Evolutionary conservation across 331 rosid species (phyloP).

Genomic region (Pyrus hybrid): DNA sequence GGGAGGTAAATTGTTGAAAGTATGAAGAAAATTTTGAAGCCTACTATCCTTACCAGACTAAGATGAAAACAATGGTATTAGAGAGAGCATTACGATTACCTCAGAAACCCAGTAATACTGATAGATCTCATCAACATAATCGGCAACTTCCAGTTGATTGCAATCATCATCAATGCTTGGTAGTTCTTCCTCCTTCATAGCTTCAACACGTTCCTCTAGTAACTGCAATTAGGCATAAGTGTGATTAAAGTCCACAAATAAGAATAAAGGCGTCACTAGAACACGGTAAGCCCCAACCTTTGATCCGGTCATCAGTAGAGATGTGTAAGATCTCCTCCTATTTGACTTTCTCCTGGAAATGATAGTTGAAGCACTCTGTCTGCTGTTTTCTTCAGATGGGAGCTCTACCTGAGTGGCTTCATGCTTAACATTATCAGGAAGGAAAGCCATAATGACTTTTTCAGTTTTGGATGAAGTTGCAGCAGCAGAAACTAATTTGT

Average conservation of each 20-base stretch:
- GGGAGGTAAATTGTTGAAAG: too few relatives aligned
- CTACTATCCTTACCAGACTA: background rate
- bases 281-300: conserved; percentile 43
- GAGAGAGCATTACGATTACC: conserved; percentile 29
- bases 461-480: conserved; percentile 38
- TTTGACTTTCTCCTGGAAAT: conserved; percentile 34
- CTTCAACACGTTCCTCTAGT: conserved; percentile 43
- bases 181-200: conserved; percentile 33
- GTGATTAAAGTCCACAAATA: conserved; percentile 6
- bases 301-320: conserved; percentile 52
- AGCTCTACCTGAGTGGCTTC: conserved; percentile 24
- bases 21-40: too few relatives aligned
- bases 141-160: conserved; percentile 86
- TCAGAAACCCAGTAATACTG: conserved; percentile 75
- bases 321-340: conserved; percentile 72
- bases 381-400: conserved; percentile 34
- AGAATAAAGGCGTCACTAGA: background rate
- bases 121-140: conserved; percentile 75
- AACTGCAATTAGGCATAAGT: conserved; percentile 36
- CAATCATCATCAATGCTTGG: conserved; percentile 61
- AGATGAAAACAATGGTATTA: background rate
- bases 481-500: conserved; percentile 26
- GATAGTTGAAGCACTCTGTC: conserved; percentile 21
- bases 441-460: conserved; percentile 22
- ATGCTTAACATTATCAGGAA: conserved; percentile 27